Evolutionary conservation across 495 filamentous ascomycete genomes (phyloP).

Genomic region (Aspergillus saccharolyticus): DNA sequence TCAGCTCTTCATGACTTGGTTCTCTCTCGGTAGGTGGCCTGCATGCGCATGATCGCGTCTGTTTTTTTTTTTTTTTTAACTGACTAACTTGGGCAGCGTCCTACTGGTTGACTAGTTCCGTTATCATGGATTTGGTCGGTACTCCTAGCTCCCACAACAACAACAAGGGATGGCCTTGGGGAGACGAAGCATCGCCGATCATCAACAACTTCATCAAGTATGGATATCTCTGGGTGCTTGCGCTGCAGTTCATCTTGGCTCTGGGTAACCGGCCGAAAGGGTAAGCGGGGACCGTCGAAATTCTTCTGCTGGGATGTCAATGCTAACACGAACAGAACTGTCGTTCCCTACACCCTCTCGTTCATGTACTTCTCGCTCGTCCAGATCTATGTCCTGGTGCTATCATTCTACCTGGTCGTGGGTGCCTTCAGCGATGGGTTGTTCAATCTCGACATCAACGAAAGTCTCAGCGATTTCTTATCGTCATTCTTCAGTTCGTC

Average conservation of each 20-base stretch:
- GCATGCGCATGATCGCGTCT: background rate
- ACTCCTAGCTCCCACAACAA: constrained; percentile 48
- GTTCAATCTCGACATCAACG: constrained; percentile 49
- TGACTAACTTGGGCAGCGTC: constrained; percentile 46
- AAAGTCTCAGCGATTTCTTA: constrained; percentile 49
- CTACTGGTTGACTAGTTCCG: constrained; percentile 90
- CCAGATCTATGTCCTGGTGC: constrained; percentile 79
- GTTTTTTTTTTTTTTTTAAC: too few species aligned
- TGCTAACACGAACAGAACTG: constrained; percentile 51
- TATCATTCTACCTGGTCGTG: constrained; percentile 83
- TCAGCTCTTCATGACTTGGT: constrained; percentile 89
- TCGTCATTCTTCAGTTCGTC: constrained; percentile 71
- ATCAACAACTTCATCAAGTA: constrained; percentile 91
- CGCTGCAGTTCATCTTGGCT: constrained; percentile 92
- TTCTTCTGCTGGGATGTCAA: background rate
- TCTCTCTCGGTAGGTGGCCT: constrained; percentile 67
- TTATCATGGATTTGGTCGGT: constrained; percentile 97
- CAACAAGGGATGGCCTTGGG: constrained; percentile 64
- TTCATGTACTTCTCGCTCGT: constrained; percentile 83
- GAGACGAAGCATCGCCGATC: constrained; percentile 75
- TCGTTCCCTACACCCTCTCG: constrained; percentile 67
- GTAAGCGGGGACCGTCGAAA: constrained; percentile 29
- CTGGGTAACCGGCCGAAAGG: constrained; percentile 93
- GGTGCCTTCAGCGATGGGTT: constrained; percentile 62
- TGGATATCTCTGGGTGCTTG: constrained; percentile 81